Conservation (phyloP, 2,329 filamentous ascomycete genomes). For the Fragosphaeria purpurea region DNA sequence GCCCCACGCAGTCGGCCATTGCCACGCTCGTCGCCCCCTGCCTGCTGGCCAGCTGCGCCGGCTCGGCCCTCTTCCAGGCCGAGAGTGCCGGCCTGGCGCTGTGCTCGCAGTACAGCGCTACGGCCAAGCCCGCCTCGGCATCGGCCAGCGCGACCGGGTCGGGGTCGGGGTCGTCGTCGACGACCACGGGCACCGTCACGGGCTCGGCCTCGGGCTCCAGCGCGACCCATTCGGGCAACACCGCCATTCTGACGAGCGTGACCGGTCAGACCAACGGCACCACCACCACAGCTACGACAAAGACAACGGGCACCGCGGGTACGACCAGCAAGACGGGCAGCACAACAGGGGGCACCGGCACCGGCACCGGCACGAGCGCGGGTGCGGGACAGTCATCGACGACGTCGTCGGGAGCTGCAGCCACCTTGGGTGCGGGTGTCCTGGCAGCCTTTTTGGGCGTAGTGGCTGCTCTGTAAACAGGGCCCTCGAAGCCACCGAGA, state of each 20-base stretch:
- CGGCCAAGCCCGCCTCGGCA: constrained; percentile 4
- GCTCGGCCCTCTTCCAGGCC: constrained; percentile 18
- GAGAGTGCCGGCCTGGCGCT: constrained; percentile 21
- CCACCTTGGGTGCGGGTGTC: no score
- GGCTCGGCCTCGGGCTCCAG: neutral
- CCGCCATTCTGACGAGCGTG: constrained; percentile 7
- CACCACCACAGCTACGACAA: neutral
- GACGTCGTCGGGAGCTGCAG: no score
- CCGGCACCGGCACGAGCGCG: no score
- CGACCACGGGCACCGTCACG: constrained; percentile 2
- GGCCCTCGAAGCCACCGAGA: no score
- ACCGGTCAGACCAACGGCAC: neutral
- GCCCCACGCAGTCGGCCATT: constrained; percentile 22
- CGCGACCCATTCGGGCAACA: constrained; percentile 1
- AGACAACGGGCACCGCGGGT: no score
- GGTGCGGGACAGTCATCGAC: no score
- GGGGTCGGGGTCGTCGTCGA: neutral
- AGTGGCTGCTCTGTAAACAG: no score
- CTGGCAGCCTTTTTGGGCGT: no score
- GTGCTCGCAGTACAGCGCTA: constrained; percentile 21
- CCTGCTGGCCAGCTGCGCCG: constrained; percentile 22
- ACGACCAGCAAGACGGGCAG: no score
- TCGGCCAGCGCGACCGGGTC: constrained; percentile 4
- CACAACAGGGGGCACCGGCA: no score
- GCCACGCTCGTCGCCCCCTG: constrained; percentile 20